Conservation (phyloP, 768 basidiomycete genomes). For the Auricularia auricula-judae region DNA sequence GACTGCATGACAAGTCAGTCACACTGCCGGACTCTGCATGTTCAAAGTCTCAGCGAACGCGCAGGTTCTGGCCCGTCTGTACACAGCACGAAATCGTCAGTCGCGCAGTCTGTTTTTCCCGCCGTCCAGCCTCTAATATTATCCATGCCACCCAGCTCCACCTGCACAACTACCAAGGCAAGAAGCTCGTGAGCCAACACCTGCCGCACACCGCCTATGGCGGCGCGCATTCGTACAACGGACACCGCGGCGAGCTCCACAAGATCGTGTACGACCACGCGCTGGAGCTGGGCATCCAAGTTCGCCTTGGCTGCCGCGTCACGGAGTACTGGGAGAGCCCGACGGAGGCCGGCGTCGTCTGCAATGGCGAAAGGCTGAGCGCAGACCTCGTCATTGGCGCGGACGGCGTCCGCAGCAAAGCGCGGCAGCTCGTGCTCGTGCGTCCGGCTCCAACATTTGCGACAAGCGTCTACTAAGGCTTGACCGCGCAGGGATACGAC, state of each 20-base stretch:
- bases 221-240: slow-evolving; percentile 15
- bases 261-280: slow-evolving; percentile 13
- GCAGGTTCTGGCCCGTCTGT: slow-evolving; percentile 15
- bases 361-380: slow-evolving; percentile 8
- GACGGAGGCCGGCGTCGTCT: slow-evolving; percentile 10
- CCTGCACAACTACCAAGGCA: slow-evolving; percentile 14
- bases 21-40: slow-evolving; percentile 1
- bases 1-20: slow-evolving; percentile 12
- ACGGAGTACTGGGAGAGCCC: slow-evolving; percentile 12
- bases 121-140: too few species aligned
- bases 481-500: slow-evolving; percentile 10
- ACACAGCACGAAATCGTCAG: slow-evolving; percentile 6
- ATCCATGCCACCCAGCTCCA: slow-evolving; percentile 2
- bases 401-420: slow-evolving; percentile 15
- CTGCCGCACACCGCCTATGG: slow-evolving; percentile 9
- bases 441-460: slow-evolving; percentile 5
- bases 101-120: background rate
- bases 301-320: slow-evolving; percentile 12
- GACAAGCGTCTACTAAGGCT: background rate
- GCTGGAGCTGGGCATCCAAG: slow-evolving; percentile 11
- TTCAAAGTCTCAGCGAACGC: slow-evolving; percentile 2
- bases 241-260: slow-evolving; percentile 18
- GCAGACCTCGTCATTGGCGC: slow-evolving; percentile 17
- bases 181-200: slow-evolving; percentile 12
- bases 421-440: slow-evolving; percentile 12